phyloP scores from a whole-genome alignment of 192 early-diverging fungal genomes.

The Thamnidium elegans region DNA sequence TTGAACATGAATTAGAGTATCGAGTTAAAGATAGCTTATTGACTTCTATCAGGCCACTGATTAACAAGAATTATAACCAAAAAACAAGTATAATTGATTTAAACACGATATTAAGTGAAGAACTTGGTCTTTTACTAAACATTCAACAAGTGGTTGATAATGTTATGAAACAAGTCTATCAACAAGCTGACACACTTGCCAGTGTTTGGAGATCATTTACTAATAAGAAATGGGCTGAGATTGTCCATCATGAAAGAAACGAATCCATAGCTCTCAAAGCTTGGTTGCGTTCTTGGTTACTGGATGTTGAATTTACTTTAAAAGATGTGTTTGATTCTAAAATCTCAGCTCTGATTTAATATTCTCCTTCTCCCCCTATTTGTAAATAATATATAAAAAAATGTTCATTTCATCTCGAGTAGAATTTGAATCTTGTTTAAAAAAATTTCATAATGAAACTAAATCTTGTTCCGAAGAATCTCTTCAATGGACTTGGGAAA shows the following conservation, averaged over 20 bases:
- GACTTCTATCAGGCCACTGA: neutral
- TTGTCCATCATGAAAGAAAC: slow-evolving; percentile 4
- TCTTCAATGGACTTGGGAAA: neutral
- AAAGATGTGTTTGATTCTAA: neutral
- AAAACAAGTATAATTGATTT: neutral
- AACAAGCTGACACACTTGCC: neutral
- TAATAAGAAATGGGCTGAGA: neutral
- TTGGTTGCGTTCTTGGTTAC: slow-evolving; percentile 5
- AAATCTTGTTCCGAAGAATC: neutral
- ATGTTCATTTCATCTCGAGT: neutral
- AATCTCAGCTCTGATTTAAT: neutral
- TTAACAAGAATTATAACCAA: neutral
- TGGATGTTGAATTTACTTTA: slow-evolving; percentile 6
- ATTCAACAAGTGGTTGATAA: neutral
- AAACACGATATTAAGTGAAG: neutral
- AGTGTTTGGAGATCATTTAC: neutral
- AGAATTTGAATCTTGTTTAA: neutral
- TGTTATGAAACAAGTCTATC: neutral
- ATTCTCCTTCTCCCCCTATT: neutral
- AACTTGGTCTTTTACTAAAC: neutral
- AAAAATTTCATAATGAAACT: slow-evolving; percentile 4
- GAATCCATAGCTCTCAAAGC: neutral
- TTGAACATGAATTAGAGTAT: neutral
- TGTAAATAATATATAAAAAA: neutral
- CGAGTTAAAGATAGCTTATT: neutral